Evolutionary conservation across 1,139 yeast species (phyloP).

Genomic region (Arxiozyma heterogenica): DNA sequence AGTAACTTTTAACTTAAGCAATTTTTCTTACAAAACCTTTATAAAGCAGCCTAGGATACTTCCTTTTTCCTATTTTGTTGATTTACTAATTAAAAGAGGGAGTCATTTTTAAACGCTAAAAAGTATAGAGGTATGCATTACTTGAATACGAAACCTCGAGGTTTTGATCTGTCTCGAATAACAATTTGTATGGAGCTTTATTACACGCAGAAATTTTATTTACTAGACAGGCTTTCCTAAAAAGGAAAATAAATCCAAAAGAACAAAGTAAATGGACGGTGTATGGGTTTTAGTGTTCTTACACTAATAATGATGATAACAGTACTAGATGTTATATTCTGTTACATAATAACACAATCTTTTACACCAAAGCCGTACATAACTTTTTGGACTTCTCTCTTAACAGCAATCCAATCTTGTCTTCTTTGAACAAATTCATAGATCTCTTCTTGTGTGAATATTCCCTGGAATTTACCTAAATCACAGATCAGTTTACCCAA

Average conservation of each 20-base stretch:
- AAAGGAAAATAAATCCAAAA: neutral
- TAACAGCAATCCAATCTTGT: slow-evolving; percentile 73
- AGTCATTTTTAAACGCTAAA: neutral
- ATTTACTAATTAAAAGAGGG: neutral
- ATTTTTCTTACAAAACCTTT: too few species aligned
- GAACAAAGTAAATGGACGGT: neutral
- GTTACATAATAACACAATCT: slow-evolving; percentile 41
- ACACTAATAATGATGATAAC: too few species aligned
- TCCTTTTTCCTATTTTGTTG: neutral
- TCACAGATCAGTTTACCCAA: slow-evolving; percentile 80
- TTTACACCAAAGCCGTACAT: slow-evolving; percentile 79
- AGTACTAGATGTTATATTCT: neutral
- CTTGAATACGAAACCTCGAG: neutral
- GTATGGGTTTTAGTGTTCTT: neutral
- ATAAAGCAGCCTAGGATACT: neutral
- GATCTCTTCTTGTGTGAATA: slow-evolving; percentile 85
- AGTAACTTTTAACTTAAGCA: too few species aligned
- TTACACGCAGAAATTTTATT: neutral
- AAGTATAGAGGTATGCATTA: neutral
- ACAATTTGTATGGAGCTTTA: neutral
- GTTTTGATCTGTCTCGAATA: neutral
- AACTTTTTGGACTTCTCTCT: slow-evolving; percentile 79
- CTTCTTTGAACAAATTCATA: slow-evolving; percentile 85
- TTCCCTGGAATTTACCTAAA: slow-evolving; percentile 77
- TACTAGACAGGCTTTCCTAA: neutral